Conservation (phyloP, 768 basidiomycete genomes). For the Mycena olivaceomarginata region DNA sequence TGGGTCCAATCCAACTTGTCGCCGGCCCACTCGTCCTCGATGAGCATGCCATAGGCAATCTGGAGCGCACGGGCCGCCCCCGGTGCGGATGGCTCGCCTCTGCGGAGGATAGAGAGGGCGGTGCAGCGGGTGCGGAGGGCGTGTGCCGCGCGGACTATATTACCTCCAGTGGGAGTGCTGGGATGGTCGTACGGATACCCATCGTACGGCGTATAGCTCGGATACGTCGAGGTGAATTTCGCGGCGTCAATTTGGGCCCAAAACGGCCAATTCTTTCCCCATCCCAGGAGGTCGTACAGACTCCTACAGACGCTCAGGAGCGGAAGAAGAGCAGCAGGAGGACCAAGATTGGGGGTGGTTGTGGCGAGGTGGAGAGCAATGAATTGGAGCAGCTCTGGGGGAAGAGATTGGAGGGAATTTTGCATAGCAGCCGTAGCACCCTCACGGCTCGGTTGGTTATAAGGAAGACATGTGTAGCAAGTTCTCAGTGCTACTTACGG, state of each 20-base stretch:
- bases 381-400: conserved; percentile 36
- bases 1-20: not conserved
- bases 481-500: too few species aligned
- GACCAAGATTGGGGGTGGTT: conserved; percentile 38
- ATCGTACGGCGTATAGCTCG: not conserved
- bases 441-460: too few species aligned
- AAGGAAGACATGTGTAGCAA: too few species aligned
- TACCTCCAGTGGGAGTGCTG: too few species aligned
- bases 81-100: conserved; percentile 8
- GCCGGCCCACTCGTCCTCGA: conserved; percentile 21
- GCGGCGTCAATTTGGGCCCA: conserved; percentile 21
- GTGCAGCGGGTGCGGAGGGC: conserved; percentile 1
- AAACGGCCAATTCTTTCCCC: not conserved
- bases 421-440: too few species aligned
- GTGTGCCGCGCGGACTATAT: not conserved
- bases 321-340: conserved; percentile 36
- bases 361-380: conserved; percentile 41
- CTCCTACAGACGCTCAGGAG: conserved; percentile 20
- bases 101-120: conserved; percentile 11
- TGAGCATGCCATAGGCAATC: conserved; percentile 24
- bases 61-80: conserved; percentile 18
- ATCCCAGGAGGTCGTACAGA: not conserved
- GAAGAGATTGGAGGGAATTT: not conserved
- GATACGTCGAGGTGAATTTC: conserved; percentile 11
- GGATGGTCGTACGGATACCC: not conserved